Evolutionary conservation across 345 rosid genomes (phyloP).

Genomic region (Linum trigynum): DNA sequence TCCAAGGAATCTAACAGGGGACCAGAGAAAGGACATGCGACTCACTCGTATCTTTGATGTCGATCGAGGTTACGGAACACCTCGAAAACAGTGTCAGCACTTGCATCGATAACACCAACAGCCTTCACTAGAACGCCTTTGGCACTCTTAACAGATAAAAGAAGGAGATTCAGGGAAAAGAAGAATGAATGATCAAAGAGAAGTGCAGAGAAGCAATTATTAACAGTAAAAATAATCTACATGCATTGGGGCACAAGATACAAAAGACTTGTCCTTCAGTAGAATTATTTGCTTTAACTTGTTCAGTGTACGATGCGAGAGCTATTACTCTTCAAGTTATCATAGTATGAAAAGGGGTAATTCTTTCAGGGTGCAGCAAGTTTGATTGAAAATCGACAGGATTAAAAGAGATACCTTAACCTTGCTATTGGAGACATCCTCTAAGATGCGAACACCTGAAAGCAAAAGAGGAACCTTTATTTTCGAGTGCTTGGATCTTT

Average conservation of each 20-base stretch:
- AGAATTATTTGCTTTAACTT: neutral
- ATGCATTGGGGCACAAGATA: neutral
- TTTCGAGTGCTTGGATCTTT: neutral
- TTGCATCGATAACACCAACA: conserved; percentile 78
- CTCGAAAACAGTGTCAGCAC: conserved; percentile 80
- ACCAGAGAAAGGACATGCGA: conserved; percentile 12
- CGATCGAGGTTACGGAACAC: conserved; percentile 60
- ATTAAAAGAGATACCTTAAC: conserved; percentile 20
- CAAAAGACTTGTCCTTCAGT: neutral
- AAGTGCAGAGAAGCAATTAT: neutral
- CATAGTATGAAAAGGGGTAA: neutral
- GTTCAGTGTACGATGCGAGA: neutral
- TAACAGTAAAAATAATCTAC: neutral
- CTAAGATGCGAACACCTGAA: conserved; percentile 91
- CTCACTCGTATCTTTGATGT: conserved; percentile 86
- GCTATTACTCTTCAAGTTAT: neutral
- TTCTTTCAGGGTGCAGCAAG: no score
- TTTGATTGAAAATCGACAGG: neutral
- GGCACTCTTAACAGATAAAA: conserved; percentile 32
- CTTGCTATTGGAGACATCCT: conserved; percentile 75
- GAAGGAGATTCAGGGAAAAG: neutral
- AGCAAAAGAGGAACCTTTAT: conserved; percentile 12
- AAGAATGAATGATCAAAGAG: neutral
- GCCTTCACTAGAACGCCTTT: conserved; percentile 86
- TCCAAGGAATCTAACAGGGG: no score